Base-by-base conservation (phyloP, 345 rosid species). In the Crucihimalaya himalaica region DNA sequence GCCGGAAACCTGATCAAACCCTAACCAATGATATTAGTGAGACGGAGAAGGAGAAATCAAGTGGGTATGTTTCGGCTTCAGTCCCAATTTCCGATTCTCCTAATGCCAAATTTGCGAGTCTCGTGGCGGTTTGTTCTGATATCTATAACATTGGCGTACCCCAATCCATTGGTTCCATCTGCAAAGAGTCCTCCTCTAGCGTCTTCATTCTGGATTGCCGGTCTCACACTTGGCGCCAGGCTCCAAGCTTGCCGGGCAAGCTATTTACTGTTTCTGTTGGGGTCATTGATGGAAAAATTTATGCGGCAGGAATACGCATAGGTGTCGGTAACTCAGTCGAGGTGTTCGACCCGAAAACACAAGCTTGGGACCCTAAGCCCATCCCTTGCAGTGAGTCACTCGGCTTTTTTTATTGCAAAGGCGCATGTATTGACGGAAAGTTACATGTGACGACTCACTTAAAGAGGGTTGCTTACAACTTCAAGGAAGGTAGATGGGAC, bases 81-180 rank as follows among this genome's bases (percentile, higher is more conserved):
- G 15, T 63, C 18, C 8, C 55, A 29, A 6, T 5, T 29, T 18
- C 54, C 0, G 15, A 11, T 29, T 4, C 40, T 46, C 40, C 27
- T 63, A 2, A 5, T 52, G 1, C 3, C 2, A 6, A 25, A 0
- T 4, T 2, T 52, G 11, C n/a, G 2, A 28, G 21, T 34, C 27
- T 27, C 6, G 68, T 63, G 40, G 55, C 16, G 32, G 5, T 63
- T 63, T 52, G 67, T 63, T 63, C 52, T n/a, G 5, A 32, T 16
- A 63, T 63, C 16, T 63, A 63, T 42, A 27, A 2, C 18, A 45
- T 45, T 46, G 68, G 68, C 2, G 27, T 54, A 63, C 8, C 13
- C 10, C n/a, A n/a, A n/a, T n/a, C n/a, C n/a, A n/a, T n/a, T n/a
- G n/a, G n/a, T n/a, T n/a, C n/a, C n/a, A n/a, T n/a, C n/a, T n/a